These are phyloP conservation scores for Pisolithus albus DNA, from an alignment of 768 basidiomycete genomes.

Conservation along the genomic window DNA sequence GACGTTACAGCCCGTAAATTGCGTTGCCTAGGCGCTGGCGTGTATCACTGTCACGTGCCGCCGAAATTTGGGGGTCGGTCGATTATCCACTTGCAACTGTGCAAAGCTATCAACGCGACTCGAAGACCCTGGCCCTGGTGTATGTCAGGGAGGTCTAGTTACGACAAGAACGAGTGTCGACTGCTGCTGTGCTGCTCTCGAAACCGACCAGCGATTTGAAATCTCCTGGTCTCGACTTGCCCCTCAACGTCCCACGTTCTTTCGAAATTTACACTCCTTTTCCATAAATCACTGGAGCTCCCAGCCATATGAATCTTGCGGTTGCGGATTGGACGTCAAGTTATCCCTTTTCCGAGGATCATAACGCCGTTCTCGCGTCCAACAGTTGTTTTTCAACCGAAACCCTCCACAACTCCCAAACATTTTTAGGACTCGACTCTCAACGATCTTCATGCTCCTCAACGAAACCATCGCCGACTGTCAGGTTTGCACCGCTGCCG, in stretches of 20 bases:
- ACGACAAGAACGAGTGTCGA: not conserved
- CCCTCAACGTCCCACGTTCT: constrained; percentile 8
- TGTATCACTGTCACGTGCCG: too few species aligned
- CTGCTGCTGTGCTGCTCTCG: constrained; percentile 3
- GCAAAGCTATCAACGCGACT: too few species aligned
- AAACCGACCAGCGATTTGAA: not conserved
- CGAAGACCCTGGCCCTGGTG: too few species aligned
- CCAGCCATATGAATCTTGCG: not conserved
- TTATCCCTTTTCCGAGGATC: not conserved
- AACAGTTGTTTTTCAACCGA: not conserved
- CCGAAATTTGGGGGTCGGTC: too few species aligned
- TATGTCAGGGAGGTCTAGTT: not conserved
- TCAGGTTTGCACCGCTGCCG: constrained; percentile 58
- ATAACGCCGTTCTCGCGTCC: not conserved
- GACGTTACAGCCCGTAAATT: not conserved
- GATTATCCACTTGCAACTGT: too few species aligned
- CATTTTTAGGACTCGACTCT: not conserved
- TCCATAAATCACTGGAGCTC: not conserved
- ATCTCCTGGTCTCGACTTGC: not conserved
- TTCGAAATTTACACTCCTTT: constrained; percentile 21
- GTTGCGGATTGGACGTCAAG: not conserved
- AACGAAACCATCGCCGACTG: constrained; percentile 22
- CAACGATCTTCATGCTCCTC: not conserved
- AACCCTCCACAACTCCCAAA: not conserved
- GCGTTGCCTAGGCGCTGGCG: too few species aligned